Base-by-base conservation (phyloP, 106 monocot species). In the Xerophyta viscosa region DNA sequence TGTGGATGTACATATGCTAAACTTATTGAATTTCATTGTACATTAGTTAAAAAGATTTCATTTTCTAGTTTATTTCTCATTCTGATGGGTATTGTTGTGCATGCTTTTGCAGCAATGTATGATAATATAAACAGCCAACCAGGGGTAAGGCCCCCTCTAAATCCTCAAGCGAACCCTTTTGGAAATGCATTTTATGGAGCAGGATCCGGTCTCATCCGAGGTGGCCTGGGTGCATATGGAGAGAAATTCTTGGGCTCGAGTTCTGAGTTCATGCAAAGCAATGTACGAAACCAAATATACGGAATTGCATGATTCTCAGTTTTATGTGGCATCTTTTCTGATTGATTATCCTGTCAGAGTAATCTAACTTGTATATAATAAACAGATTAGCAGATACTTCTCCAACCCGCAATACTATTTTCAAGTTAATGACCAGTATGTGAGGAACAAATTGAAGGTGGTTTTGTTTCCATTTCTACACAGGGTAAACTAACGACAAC, bases 331-430 rank as follows among this genome's bases (percentile, higher is more conserved):
- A n/a, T n/a, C n/a, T n/a, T n/a, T n/a, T n/a, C n/a, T n/a, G n/a
- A n/a, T n/a, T n/a, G n/a, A n/a, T n/a, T n/a, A n/a, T n/a, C n/a
- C n/a, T n/a, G n/a, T n/a, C n/a, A n/a, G n/a, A n/a, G n/a, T n/a
- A n/a, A n/a, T n/a, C n/a, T n/a, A n/a, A n/a, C n/a, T 18, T 36
- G 3, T 19, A 25, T 3, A 24, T n/a, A n/a, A n/a, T n/a, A 52
- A 65, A 71, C 64, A 71, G 71, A 71, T 71, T 4, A 71, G 64
- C 39, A 71, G 64, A 41, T 71, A 58, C 14, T 64, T 71, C 58
- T 71, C 71, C 29, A 64, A 71, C 28, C 71, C 71, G 19, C 71
- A 71, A 24, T 71, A 71, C 36, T 67, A 67, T 29, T 58, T 67
- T 58, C 67, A 67, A 67, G 67, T 67, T 22, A 67, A 67, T 37